A percentile compares a stretch with the other conserved stretches of the same genome.
Evolutionary conservation across 495 filamentous ascomycete genomes (phyloP).

Genomic region (Penicillium egyptiacum): DNA sequence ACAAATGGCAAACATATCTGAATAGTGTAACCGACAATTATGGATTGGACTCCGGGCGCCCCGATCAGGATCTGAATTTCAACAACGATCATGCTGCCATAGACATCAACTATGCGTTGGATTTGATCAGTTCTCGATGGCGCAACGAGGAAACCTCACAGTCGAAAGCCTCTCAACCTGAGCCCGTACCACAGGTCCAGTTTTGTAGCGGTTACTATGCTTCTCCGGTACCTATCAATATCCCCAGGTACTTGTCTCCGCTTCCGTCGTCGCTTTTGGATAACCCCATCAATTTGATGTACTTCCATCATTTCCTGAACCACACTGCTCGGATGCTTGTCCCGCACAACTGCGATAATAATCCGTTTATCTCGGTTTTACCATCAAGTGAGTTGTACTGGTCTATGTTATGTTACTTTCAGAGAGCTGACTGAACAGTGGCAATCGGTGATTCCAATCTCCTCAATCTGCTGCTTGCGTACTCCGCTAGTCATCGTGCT

Average conservation of each 20-base stretch:
- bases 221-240: constrained; percentile 64
- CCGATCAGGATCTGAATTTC: constrained; percentile 64
- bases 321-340: constrained; percentile 75
- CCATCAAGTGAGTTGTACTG: constrained; percentile 58
- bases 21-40: constrained; percentile 51
- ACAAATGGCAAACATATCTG: constrained; percentile 44
- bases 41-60: constrained; percentile 67
- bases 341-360: constrained; percentile 71
- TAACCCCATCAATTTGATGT: constrained; percentile 78
- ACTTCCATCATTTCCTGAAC: constrained; percentile 77
- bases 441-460: constrained; percentile 66
- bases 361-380: constrained; percentile 71
- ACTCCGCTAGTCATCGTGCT: constrained; percentile 79
- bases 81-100: constrained; percentile 67
- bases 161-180: constrained; percentile 6
- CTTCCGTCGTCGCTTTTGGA: constrained; percentile 64
- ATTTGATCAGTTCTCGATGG: constrained; percentile 27
- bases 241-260: constrained; percentile 65
- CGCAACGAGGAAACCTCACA: constrained; percentile 13
- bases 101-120: constrained; percentile 43
- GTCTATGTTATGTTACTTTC: neutral
- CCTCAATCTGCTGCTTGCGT: constrained; percentile 75
- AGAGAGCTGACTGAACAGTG: constrained; percentile 46
- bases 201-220: constrained; percentile 61
- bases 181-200: constrained; percentile 12